Conservation (phyloP, 2,329 filamentous ascomycete genomes). For the Trichoderma aggressivum region DNA sequence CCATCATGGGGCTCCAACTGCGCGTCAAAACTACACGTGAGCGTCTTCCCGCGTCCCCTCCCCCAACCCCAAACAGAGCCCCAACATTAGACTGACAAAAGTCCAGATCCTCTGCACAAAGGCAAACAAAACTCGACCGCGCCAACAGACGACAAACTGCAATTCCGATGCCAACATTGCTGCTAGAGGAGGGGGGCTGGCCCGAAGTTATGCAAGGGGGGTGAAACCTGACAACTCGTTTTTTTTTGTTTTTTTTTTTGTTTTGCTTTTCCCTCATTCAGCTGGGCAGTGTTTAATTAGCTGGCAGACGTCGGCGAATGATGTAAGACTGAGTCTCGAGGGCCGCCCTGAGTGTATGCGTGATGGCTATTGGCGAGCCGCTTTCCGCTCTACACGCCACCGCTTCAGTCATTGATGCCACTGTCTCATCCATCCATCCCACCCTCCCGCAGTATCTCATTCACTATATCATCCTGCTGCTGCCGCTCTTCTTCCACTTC, state of each 20-base stretch:
- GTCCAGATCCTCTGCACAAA: background rate
- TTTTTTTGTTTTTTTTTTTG: too few species aligned
- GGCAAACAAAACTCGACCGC: background rate
- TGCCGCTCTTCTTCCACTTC: background rate
- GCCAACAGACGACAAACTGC: background rate
- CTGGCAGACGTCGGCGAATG: background rate
- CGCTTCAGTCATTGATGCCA: background rate
- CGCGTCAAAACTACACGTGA: background rate
- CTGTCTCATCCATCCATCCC: constrained; percentile 4
- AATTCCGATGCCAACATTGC: background rate
- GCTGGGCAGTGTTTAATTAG: constrained; percentile 8
- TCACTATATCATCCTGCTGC: background rate
- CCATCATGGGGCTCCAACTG: background rate
- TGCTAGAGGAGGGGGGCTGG: background rate
- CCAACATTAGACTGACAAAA: background rate
- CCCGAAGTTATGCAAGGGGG: background rate
- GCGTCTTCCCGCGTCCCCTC: background rate
- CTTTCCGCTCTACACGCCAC: background rate
- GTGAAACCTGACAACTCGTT: background rate
- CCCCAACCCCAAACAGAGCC: background rate
- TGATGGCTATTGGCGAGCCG: background rate
- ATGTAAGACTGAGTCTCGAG: constrained; percentile 5
- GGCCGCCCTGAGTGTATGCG: background rate
- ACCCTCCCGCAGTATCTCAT: background rate
- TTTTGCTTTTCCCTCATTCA: background rate